Evolutionary conservation across 2,329 filamentous ascomycete species (phyloP).

Genomic region (Ceratocystis diversiconidia): DNA sequence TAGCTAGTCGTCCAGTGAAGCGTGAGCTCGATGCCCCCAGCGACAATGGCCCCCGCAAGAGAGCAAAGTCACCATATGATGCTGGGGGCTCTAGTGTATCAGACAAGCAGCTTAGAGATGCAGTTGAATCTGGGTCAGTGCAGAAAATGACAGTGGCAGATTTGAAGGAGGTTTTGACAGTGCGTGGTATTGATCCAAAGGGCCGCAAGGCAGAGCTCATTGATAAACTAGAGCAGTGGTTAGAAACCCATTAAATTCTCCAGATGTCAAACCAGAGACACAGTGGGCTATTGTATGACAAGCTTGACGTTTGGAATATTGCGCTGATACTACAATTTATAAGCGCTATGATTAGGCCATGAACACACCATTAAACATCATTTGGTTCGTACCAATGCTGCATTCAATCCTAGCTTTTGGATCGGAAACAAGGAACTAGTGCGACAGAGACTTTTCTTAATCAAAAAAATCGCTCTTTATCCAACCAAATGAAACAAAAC

Average conservation of each 20-base stretch:
- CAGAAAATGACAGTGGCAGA: conserved; percentile 41
- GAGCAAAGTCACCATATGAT: conserved; percentile 26
- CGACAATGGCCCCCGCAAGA: conserved; percentile 33
- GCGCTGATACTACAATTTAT: background rate
- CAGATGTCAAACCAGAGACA: background rate
- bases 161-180: conserved; percentile 35
- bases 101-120: conserved; percentile 34
- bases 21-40: conserved; percentile 23
- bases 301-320: background rate
- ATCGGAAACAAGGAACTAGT: background rate
- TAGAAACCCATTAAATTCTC: conserved; percentile 28
- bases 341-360: background rate
- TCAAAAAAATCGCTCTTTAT: background rate
- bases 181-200: conserved; percentile 34
- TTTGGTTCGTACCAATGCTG: background rate
- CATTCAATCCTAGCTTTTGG: background rate
- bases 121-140: conserved; percentile 33
- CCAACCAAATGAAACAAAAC: background rate
- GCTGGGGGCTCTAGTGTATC: conserved; percentile 27
- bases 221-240: conserved; percentile 43
- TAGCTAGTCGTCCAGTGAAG: background rate
- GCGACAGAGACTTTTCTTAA: background rate
- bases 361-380: background rate
- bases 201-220: conserved; percentile 42
- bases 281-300: no score